Base-by-base conservation (phyloP, 495 filamentous ascomycete species). In the Trichoderma gamsii region DNA sequence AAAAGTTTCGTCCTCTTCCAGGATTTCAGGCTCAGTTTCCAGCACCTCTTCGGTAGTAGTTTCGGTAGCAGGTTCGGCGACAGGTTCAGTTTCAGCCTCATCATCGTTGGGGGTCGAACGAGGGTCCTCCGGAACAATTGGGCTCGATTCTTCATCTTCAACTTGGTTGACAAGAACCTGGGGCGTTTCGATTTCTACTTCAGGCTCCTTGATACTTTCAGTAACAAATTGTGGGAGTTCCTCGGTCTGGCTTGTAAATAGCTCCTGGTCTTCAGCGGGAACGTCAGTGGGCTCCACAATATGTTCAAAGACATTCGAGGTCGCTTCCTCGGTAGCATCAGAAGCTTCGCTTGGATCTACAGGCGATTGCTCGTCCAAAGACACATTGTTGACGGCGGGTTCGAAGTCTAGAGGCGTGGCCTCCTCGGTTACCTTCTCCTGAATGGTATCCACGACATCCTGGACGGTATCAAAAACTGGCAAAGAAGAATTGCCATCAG, bases 1-100 rank as follows among this genome's bases (percentile, higher is more conserved):
- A 13, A 2, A 32, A 67, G 79, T 75, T 72, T 87, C 89, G 68
- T 81, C 82, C 16, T 85, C 84, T 29, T 81, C 67, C 27, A 52
- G 18, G 6, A 52, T 1, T 23, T 52, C 49, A 52, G 49, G 3
- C 49, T 52, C 49, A n/a, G 49, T 21, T 52, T 23, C 49, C 49
- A 52, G n/a, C 21, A 23, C 49, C 5, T 18, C 16, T 23, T 52
- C 49, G 9, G n/a, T 23, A 21, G 49, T 23, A 23, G 49, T 8
- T 11, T 52, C 18, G 49, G 49, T 11, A 11, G n/a, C n/a, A 49
- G 44, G n/a, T 49, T 49, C 44, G n/a, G 44, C 44, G 13, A 41
- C 7, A 35, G n/a, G 35, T 38, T 66, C 38, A 12, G 66, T 43
- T 27, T 61, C 35, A 2, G 27, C 7, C n/a, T 29, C 46, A 0